Evolutionary conservation across 2,329 filamentous ascomycete genomes (phyloP).

Genomic region (Tolypocladium inflatum): DNA sequence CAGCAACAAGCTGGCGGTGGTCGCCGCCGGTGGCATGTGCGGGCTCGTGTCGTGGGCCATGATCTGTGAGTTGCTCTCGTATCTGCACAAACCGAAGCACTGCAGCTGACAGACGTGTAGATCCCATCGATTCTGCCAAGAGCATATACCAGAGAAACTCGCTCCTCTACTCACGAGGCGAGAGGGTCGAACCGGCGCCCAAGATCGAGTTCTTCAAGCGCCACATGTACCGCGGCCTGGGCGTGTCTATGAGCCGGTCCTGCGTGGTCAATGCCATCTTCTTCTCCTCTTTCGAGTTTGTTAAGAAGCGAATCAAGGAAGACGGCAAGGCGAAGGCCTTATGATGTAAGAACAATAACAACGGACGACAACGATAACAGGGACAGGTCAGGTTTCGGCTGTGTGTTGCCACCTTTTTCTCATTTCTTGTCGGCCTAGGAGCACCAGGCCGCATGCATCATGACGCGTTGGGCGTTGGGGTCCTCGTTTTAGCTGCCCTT

Average conservation of each 20-base stretch:
- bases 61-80: constrained; percentile 45
- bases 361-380: background rate
- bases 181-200: constrained; percentile 53
- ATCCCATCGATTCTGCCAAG: constrained; percentile 73
- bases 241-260: constrained; percentile 74
- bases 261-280: constrained; percentile 82
- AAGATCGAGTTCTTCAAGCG: constrained; percentile 70
- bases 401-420: constrained; percentile 8
- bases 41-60: constrained; percentile 76
- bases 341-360: constrained; percentile 6
- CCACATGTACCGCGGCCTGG: constrained; percentile 74
- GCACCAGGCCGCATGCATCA: background rate
- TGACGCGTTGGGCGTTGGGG: background rate
- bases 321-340: constrained; percentile 20
- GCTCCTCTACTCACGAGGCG: constrained; percentile 57
- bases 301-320: constrained; percentile 60
- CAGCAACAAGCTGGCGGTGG: constrained; percentile 71
- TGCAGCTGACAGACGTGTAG: constrained; percentile 20
- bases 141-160: constrained; percentile 79
- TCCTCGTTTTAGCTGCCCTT: background rate
- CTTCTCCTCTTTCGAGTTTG: constrained; percentile 79
- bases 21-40: constrained; percentile 70
- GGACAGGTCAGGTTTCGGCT: background rate
- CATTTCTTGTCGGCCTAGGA: constrained; percentile 4
- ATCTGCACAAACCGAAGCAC: background rate